Evolutionary conservation across 2,329 filamentous ascomycete species (phyloP).

Genomic region (Botrytis galanthina): DNA sequence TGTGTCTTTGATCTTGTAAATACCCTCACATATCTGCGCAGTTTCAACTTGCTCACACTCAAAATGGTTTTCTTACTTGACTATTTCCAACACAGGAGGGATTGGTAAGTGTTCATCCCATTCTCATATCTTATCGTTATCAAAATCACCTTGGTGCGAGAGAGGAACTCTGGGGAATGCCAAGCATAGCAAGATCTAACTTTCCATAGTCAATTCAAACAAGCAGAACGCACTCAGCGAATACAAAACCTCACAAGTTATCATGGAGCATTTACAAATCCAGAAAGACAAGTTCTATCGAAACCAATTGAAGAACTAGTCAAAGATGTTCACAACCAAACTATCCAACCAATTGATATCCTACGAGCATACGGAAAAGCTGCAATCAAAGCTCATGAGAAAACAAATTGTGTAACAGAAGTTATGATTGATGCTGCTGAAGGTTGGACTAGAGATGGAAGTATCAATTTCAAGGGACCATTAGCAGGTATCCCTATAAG

Average conservation of each 20-base stretch:
- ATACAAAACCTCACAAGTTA: constrained; percentile 68
- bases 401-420: constrained; percentile 89
- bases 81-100: constrained; percentile 38
- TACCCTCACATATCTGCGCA: neutral
- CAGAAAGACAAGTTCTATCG: constrained; percentile 66
- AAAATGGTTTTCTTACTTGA: constrained; percentile 38
- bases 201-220: constrained; percentile 67
- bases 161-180: neutral
- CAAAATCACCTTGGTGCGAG: neutral
- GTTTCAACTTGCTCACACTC: neutral
- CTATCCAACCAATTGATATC: constrained; percentile 65
- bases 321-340: constrained; percentile 68
- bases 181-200: constrained; percentile 35
- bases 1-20: neutral
- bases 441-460: constrained; percentile 59
- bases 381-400: constrained; percentile 75
- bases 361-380: constrained; percentile 87
- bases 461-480: constrained; percentile 72
- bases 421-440: constrained; percentile 78
- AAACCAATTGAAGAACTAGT: constrained; percentile 78
- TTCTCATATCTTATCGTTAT: constrained; percentile 16
- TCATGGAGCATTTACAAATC: constrained; percentile 59
- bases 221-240: constrained; percentile 67
- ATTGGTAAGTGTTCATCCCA: constrained; percentile 33
- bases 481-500: constrained; percentile 85